Conservation (phyloP, 1,284 basidiomycete genomes). For the Dichomitus squalens region DNA sequence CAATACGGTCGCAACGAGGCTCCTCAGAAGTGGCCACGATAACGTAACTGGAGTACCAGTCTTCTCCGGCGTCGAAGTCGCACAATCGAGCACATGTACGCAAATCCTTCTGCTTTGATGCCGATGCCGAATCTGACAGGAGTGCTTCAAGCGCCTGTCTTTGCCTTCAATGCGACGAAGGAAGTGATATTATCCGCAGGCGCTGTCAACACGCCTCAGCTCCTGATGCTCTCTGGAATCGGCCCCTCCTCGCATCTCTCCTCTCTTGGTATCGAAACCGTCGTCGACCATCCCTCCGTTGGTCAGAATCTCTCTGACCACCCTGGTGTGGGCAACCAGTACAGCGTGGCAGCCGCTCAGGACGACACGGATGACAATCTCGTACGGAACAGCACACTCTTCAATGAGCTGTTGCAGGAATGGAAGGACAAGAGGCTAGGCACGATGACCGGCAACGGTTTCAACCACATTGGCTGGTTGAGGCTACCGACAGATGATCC, state of each 20-base stretch:
- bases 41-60: constrained; percentile 20
- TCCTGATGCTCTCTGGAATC: constrained; percentile 30
- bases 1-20: constrained; percentile 41
- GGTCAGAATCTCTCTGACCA: constrained; percentile 36
- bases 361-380: constrained; percentile 28
- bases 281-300: constrained; percentile 24
- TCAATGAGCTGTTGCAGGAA: constrained; percentile 18
- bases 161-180: constrained; percentile 19
- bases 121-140: background rate
- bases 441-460: constrained; percentile 12
- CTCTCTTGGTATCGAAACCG: constrained; percentile 15
- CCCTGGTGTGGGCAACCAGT: constrained; percentile 31
- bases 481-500: constrained; percentile 17
- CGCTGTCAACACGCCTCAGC: constrained; percentile 26
- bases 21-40: constrained; percentile 32
- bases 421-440: constrained; percentile 31
- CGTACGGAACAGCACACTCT: constrained; percentile 25
- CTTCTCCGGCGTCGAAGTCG: constrained; percentile 39
- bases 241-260: constrained; percentile 21
- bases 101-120: background rate
- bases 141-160: background rate
- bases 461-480: constrained; percentile 24
- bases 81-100: constrained; percentile 25
- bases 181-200: constrained; percentile 35
- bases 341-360: constrained; percentile 32